Conservation (phyloP, 1,139 yeast genomes). For the Geotrichum cucujoidarum region DNA sequence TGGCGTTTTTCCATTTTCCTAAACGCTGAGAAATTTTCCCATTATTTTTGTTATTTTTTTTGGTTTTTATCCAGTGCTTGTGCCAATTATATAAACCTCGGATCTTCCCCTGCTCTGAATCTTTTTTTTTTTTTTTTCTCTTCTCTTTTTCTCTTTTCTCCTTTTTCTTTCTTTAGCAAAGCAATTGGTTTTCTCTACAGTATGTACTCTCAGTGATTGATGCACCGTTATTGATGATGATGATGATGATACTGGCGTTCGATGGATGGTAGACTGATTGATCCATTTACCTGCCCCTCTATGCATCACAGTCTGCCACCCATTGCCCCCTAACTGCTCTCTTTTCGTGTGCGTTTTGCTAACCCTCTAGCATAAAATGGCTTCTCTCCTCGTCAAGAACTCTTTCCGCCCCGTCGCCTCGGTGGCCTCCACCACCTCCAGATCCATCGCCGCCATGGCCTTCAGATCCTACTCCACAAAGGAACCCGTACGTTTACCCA, state of each 20-base stretch:
- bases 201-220: slow-evolving; percentile 1
- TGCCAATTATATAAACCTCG: slow-evolving; percentile 7
- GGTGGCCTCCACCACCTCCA: slow-evolving; percentile 14
- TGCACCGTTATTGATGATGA: not conserved
- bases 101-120: not conserved
- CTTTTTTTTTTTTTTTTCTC: slow-evolving; percentile 1
- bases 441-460: slow-evolving; percentile 21
- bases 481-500: slow-evolving; percentile 27
- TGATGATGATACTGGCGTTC: not conserved
- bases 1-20: no score
- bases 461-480: slow-evolving; percentile 28
- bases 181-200: slow-evolving; percentile 12
- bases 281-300: no score
- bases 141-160: not conserved
- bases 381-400: slow-evolving; percentile 20
- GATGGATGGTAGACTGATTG: no score
- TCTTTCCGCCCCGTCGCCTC: slow-evolving; percentile 20
- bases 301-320: no score
- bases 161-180: slow-evolving; percentile 1
- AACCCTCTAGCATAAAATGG: slow-evolving; percentile 16
- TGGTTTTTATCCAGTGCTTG: not conserved
- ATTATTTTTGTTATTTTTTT: not conserved
- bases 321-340: no score
- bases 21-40: no score
- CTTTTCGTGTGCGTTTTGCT: not conserved